phyloP scores from a whole-genome alignment of 2,329 filamentous ascomycete species.

The Graphilbum sp. region DNA sequence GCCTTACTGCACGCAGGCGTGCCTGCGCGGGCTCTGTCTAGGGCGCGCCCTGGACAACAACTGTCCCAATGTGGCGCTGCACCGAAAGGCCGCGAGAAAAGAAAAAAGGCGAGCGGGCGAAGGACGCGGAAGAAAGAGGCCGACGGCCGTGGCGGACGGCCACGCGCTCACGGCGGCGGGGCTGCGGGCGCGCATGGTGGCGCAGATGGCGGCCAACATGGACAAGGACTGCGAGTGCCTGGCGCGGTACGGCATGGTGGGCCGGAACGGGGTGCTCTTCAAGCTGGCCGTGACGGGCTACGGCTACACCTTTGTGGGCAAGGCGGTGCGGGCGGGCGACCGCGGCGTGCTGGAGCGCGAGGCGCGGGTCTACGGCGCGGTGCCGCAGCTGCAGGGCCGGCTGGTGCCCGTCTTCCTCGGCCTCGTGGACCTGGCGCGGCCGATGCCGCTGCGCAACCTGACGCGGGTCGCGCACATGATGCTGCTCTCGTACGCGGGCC shows the following conservation, averaged over 20 bases:
- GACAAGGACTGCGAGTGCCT: constrained; percentile 1
- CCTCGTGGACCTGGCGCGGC: constrained; percentile 3
- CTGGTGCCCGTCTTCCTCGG: constrained; percentile 8
- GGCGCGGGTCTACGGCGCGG: constrained; percentile 1
- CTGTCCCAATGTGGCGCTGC: constrained; percentile 1
- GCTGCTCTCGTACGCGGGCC: constrained; percentile 7
- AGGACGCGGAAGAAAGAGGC: too few relatives aligned
- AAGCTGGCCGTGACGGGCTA: constrained; percentile 6
- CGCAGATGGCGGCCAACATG: constrained; percentile 1
- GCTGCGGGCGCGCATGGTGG: too few relatives aligned
- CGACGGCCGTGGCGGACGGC: too few relatives aligned
- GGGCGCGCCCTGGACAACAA: neutral
- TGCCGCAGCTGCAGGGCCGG: constrained; percentile 3
- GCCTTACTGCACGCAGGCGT: constrained; percentile 2
- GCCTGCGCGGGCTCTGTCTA: neutral
- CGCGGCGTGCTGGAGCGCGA: constrained; percentile 1
- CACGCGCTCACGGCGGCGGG: too few relatives aligned
- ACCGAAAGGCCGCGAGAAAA: neutral
- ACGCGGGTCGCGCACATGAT: constrained; percentile 5
- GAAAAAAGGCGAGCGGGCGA: neutral
- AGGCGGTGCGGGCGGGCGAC: constrained; percentile 1
- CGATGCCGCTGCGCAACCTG: neutral
- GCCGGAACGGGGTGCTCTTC: constrained; percentile 4
- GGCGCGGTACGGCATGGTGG: neutral
- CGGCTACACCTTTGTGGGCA: constrained; percentile 9